Conservation (phyloP, 495 filamentous ascomycete genomes). For the Staphylotrichum longicolle region DNA sequence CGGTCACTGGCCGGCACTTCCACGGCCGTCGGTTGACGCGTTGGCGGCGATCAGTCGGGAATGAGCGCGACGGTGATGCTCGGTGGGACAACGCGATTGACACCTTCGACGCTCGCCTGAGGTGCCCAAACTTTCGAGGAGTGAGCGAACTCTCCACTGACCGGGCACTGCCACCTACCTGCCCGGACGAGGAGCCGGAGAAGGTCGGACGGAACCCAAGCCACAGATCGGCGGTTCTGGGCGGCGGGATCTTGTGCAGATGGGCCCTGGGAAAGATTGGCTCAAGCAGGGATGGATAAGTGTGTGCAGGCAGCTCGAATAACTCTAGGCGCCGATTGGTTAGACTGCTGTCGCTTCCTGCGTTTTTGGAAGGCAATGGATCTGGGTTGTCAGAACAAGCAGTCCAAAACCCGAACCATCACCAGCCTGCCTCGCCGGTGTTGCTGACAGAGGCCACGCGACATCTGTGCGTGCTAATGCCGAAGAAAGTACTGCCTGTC, state of each 20-base stretch:
- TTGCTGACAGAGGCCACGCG: constrained; percentile 22
- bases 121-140: neutral
- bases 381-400: neutral
- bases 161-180: neutral
- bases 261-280: neutral
- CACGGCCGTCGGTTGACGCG: constrained; percentile 24
- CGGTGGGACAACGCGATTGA: too few relatives aligned
- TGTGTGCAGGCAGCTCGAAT: neutral
- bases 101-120: too few relatives aligned
- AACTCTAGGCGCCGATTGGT: constrained; percentile 14
- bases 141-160: neutral
- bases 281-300: neutral
- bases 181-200: neutral
- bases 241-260: neutral
- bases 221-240: constrained; percentile 16
- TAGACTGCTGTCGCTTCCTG: constrained; percentile 3
- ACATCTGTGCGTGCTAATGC: neutral
- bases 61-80: neutral
- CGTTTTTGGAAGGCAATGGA: constrained; percentile 1
- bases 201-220: constrained; percentile 13
- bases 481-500: too few relatives aligned
- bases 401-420: neutral
- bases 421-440: constrained; percentile 8
- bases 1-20: constrained; percentile 28
- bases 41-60: constrained; percentile 28